Evolutionary conservation across 2,329 filamentous ascomycete genomes (phyloP).

Genomic region (Aspergillus udagawae): DNA sequence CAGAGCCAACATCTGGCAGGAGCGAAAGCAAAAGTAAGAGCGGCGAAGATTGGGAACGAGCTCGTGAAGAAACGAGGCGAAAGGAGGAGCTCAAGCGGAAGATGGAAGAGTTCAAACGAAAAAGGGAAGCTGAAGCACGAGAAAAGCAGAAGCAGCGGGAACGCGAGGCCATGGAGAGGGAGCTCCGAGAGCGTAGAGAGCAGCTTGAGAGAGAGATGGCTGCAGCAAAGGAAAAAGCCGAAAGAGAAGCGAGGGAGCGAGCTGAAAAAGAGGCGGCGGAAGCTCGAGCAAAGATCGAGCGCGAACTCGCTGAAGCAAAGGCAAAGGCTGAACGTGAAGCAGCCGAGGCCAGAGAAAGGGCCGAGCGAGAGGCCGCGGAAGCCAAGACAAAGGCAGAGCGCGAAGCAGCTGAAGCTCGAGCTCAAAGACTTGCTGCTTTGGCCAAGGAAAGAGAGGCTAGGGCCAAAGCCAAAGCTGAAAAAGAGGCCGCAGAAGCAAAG

Average conservation of each 20-base stretch:
- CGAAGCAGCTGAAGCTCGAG: constrained; percentile 23
- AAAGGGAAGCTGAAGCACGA: constrained; percentile 34
- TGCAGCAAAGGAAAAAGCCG: constrained; percentile 24
- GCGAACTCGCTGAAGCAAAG: constrained; percentile 10
- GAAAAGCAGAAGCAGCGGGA: constrained; percentile 38
- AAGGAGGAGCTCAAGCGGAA: constrained; percentile 36
- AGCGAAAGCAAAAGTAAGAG: constrained; percentile 16
- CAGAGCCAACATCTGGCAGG: constrained; percentile 11
- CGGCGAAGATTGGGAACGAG: constrained; percentile 25
- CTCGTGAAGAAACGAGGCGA: constrained; percentile 29
- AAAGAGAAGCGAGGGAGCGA: constrained; percentile 16
- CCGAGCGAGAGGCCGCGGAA: constrained; percentile 34
- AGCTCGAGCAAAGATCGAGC: constrained; percentile 19
- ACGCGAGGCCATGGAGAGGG: constrained; percentile 38
- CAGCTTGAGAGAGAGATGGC: constrained; percentile 37
- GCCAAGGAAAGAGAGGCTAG: neutral
- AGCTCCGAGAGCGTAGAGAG: constrained; percentile 37
- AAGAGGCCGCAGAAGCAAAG: constrained; percentile 31
- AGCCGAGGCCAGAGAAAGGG: constrained; percentile 21
- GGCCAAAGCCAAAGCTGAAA: constrained; percentile 27
- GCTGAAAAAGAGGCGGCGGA: constrained; percentile 22
- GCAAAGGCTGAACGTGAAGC: constrained; percentile 12
- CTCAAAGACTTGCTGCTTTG: neutral
- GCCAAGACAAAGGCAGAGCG: constrained; percentile 29
- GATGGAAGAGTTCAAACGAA: constrained; percentile 36